Evolutionary conservation across 169 alveolate species (phyloP).

Genomic region (Eimeria falciformis): DNA sequence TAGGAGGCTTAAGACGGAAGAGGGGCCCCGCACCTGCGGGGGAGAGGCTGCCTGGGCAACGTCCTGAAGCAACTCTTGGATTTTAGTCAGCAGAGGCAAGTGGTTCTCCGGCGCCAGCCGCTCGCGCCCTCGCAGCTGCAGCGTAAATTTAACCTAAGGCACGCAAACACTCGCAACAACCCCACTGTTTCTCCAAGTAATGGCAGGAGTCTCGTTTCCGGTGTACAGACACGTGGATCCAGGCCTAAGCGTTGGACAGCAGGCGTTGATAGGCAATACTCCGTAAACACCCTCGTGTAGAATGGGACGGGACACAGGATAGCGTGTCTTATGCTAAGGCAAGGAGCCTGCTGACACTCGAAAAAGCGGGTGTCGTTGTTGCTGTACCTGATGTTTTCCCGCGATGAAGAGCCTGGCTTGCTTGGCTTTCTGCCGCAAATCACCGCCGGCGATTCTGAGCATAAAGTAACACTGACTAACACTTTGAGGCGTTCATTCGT

Average conservation of each 20-base stretch:
- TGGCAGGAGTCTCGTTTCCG: no score
- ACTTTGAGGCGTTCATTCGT: no score
- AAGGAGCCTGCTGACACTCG: no score
- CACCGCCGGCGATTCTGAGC: constrained; percentile 18
- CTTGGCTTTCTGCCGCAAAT: constrained; percentile 30
- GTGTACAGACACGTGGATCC: no score
- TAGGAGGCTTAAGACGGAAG: constrained; percentile 14
- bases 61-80: constrained; percentile 48
- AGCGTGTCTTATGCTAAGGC: no score
- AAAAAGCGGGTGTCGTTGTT: not conserved
- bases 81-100: constrained; percentile 43
- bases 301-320: no score
- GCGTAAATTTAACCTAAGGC: constrained; percentile 21
- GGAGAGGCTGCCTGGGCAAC: constrained; percentile 30
- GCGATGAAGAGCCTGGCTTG: not conserved
- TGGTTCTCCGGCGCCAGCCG: not conserved
- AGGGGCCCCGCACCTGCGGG: constrained; percentile 1
- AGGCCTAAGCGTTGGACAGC: no score
- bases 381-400: constrained; percentile 18
- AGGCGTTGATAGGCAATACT: no score
- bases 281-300: no score
- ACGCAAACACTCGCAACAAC: no score
- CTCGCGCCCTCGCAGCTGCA: constrained; percentile 51
- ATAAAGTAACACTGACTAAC: not conserved
- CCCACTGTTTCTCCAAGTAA: no score